phyloP scores from a whole-genome alignment of 2,329 filamentous ascomycete genomes.

The Ophiostoma himal-ulmi region DNA sequence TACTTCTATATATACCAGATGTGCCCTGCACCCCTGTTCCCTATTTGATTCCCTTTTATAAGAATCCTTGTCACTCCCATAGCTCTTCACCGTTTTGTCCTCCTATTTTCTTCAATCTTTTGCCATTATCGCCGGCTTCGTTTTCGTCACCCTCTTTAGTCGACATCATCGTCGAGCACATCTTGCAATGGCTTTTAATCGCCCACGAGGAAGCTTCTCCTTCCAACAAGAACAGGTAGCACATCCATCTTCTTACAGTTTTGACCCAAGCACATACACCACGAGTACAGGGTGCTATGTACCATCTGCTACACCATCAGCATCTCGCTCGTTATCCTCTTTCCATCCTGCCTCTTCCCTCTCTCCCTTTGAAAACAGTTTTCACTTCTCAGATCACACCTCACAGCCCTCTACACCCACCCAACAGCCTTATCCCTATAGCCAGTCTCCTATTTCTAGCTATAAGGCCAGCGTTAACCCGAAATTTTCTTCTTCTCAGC shows the following conservation, averaged over 20 bases:
- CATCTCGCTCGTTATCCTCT: neutral
- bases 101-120: neutral
- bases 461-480: constrained; percentile 22
- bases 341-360: neutral
- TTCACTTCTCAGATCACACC: neutral
- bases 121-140: neutral
- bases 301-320: neutral
- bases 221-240: constrained; percentile 35
- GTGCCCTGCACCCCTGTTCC: neutral
- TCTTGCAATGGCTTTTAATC: constrained; percentile 32
- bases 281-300: neutral
- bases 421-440: neutral
- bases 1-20: neutral
- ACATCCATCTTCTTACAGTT: constrained; percentile 15
- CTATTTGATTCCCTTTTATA: neutral
- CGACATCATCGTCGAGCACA: too few relatives aligned
- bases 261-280: neutral
- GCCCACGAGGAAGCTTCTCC: constrained; percentile 27
- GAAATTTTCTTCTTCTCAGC: constrained; percentile 31
- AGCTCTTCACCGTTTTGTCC: neutral
- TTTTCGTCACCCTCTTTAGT: neutral
- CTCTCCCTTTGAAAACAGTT: neutral
- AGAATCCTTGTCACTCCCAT: neutral
- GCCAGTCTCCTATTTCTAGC: neutral
- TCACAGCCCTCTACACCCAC: neutral